Conservation (phyloP, 306 rosid species). For the Cucurbita moschata region DNA sequence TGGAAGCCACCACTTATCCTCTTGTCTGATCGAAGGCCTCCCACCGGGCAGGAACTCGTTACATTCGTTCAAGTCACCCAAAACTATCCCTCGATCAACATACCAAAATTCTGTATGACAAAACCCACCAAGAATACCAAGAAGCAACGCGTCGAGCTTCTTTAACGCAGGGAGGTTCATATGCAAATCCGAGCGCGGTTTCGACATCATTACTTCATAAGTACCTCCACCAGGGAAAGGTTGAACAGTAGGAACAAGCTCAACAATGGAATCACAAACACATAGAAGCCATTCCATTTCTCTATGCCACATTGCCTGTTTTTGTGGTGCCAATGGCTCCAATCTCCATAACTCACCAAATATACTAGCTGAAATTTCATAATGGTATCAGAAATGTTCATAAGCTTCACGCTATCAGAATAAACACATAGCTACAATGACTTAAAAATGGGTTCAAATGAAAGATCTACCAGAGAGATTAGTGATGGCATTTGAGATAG, state of each 20-base stretch:
- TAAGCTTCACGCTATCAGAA: neutral
- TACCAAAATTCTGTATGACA: constrained; percentile 59
- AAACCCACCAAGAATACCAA: constrained; percentile 78
- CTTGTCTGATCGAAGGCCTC: constrained; percentile 85
- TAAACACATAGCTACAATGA: neutral
- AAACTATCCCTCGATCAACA: constrained; percentile 51
- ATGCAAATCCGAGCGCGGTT: constrained; percentile 71
- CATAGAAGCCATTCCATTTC: constrained; percentile 89
- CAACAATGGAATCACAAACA: constrained; percentile 80
- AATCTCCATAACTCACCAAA: constrained; percentile 91
- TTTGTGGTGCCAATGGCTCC: constrained; percentile 66
- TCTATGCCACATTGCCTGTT: constrained; percentile 76
- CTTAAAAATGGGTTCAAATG: neutral
- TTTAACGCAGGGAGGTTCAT: constrained; percentile 75
- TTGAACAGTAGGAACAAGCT: constrained; percentile 75
- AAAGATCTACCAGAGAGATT: constrained; percentile 72
- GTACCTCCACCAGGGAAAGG: constrained; percentile 87
- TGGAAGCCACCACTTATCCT: constrained; percentile 99
- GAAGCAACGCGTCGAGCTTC: constrained; percentile 78
- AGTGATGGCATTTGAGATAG: constrained; percentile 83
- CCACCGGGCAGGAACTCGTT: constrained; percentile 29
- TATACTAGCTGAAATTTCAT: constrained; percentile 54
- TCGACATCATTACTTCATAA: constrained; percentile 68
- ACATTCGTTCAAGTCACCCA: constrained; percentile 50
- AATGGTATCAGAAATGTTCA: neutral